phyloP scores from a whole-genome alignment of 129 eudicot species.

The Chrysanthemum lavandulifolium region DNA sequence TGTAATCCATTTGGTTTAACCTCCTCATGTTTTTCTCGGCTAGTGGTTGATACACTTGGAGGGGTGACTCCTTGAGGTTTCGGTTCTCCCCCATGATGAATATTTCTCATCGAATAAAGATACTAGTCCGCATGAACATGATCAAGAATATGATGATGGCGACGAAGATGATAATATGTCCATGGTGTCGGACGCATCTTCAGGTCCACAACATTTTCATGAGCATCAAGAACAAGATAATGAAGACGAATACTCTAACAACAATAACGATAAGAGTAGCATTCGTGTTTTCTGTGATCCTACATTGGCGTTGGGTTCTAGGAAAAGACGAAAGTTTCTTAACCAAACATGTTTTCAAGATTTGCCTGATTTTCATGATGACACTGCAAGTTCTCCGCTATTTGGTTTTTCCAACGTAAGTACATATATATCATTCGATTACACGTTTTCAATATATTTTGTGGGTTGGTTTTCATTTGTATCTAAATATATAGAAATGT shows the following conservation, averaged over 20 bases:
- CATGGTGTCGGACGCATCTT: constrained; percentile 90
- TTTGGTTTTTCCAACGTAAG: constrained; percentile 52
- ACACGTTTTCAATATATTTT: not conserved
- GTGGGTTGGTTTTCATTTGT: not conserved
- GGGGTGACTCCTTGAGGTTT: constrained; percentile 46
- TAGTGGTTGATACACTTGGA: constrained; percentile 39
- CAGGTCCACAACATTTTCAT: constrained; percentile 76
- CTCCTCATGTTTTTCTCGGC: constrained; percentile 38
- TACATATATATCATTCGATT: not conserved
- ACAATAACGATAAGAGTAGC: not conserved
- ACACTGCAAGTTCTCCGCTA: constrained; percentile 84
- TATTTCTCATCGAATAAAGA: constrained; percentile 11
- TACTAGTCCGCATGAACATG: constrained; percentile 7
- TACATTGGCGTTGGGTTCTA: constrained; percentile 1
- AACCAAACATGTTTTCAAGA: constrained; percentile 33
- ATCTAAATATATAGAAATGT: not conserved
- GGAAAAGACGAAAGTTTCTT: constrained; percentile 20
- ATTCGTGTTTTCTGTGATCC: constrained; percentile 20
- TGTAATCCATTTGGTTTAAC: constrained; percentile 44
- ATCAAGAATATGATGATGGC: constrained; percentile 23
- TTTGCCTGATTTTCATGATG: constrained; percentile 54
- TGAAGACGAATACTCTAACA: constrained; percentile 21
- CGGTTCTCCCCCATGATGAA: constrained; percentile 42
- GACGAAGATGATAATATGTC: constrained; percentile 70
- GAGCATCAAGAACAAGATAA: constrained; percentile 31